Evolutionary conservation across 2,329 filamentous ascomycete species (phyloP).

Genomic region (Pseudogymnoascus sp.): DNA sequence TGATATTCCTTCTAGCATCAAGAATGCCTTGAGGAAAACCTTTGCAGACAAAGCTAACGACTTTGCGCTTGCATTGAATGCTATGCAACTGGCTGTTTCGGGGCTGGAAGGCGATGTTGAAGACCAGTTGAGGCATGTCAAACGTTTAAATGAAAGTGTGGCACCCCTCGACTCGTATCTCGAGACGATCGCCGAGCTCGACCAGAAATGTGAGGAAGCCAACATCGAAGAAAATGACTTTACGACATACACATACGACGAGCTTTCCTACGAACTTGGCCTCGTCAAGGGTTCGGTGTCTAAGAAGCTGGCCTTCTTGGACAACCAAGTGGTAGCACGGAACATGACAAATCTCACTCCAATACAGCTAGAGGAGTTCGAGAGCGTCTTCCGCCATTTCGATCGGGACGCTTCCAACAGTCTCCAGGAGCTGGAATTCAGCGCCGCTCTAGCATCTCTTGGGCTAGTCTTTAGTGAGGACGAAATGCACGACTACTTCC

Average conservation of each 20-base stretch:
- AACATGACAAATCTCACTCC: conserved; percentile 99
- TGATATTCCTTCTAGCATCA: conserved; percentile 56
- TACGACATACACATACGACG: conserved; percentile 98
- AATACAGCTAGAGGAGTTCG: conserved; percentile 96
- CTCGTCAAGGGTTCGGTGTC: conserved; percentile 86
- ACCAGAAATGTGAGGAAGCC: conserved; percentile 84
- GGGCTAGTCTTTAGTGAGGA: conserved; percentile 94
- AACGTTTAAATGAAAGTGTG: conserved; percentile 75
- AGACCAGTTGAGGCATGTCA: conserved; percentile 83
- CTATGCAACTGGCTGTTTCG: conserved; percentile 87
- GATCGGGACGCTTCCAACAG: conserved; percentile 88
- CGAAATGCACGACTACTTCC: conserved; percentile 95
- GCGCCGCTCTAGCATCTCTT: conserved; percentile 86
- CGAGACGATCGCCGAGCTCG: conserved; percentile 75
- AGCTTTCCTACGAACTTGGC: conserved; percentile 85
- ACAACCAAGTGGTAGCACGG: conserved; percentile 96
- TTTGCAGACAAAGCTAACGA: conserved; percentile 99
- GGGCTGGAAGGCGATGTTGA: conserved; percentile 96
- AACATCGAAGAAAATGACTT: conserved; percentile 99
- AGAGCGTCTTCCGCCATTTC: conserved; percentile 96
- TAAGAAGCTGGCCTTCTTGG: conserved; percentile 92
- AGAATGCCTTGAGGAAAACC: conserved; percentile 81
- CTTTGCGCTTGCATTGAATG: conserved; percentile 90
- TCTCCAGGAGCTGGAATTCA: conserved; percentile 89
- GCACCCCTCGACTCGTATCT: conserved; percentile 87